These are phyloP conservation scores for Papiliotrema fonsecae DNA, from an alignment of 1,284 basidiomycete genomes.

Conservation along the genomic window DNA sequence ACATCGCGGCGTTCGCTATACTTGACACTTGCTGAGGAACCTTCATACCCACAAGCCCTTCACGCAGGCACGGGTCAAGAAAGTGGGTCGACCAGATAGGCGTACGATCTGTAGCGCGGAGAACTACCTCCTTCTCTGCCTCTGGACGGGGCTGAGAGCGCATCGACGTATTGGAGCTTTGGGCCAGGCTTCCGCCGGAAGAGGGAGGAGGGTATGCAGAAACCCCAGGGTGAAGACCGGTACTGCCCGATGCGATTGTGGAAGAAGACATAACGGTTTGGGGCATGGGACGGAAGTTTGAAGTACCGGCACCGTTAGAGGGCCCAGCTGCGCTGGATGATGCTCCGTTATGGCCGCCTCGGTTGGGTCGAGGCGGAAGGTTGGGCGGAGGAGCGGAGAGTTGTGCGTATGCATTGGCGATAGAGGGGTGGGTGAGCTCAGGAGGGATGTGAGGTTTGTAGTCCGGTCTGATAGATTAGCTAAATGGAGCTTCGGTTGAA, in stretches of 20 bases:
- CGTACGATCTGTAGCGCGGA: slow-evolving; percentile 22
- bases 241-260: neutral
- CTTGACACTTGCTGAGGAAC: slow-evolving; percentile 29
- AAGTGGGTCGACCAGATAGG: slow-evolving; percentile 34
- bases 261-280: neutral
- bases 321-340: neutral
- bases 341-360: neutral
- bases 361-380: slow-evolving; percentile 17
- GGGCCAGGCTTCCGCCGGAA: neutral
- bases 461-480: slow-evolving; percentile 23
- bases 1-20: slow-evolving; percentile 28
- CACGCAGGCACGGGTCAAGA: slow-evolving; percentile 33
- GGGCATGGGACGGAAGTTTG: neutral
- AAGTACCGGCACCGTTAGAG: neutral
- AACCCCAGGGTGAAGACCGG: slow-evolving; percentile 6
- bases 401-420: slow-evolving; percentile 28
- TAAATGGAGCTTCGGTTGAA: neutral
- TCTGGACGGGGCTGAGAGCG: slow-evolving; percentile 7
- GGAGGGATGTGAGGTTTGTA: slow-evolving; percentile 34
- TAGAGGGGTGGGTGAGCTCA: slow-evolving; percentile 24
- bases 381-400: slow-evolving; percentile 33
- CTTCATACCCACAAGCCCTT: slow-evolving; percentile 20
- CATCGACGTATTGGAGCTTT: neutral
- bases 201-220: slow-evolving; percentile 13
- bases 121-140: slow-evolving; percentile 21